phyloP scores from a whole-genome alignment of 306 rosid species.

The Quercus rubra region DNA sequence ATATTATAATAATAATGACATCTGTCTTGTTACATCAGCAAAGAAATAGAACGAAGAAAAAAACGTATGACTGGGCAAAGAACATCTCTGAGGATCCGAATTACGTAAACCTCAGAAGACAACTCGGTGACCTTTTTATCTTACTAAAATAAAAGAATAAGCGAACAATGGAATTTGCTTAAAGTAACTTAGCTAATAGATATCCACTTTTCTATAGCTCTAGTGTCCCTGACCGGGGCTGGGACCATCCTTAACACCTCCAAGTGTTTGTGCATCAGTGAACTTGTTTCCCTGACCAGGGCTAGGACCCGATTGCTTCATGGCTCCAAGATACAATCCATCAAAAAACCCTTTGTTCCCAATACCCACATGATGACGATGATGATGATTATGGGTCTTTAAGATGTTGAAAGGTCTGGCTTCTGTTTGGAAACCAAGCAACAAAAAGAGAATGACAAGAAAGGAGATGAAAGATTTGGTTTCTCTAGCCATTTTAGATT shows the following conservation, averaged over 20 bases:
- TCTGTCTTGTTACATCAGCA: too few relatives aligned
- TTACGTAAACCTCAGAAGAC: too few relatives aligned
- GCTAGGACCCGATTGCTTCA: conserved; percentile 18
- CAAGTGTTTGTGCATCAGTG: background rate
- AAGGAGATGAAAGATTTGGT: background rate
- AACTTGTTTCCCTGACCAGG: background rate
- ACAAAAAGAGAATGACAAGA: background rate
- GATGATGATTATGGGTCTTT: background rate
- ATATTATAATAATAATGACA: too few relatives aligned
- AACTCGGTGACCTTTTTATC: too few relatives aligned
- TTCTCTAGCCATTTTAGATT: background rate
- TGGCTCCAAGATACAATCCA: conserved; percentile 10
- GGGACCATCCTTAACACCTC: background rate
- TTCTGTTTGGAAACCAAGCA: background rate
- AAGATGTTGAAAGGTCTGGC: conserved; percentile 13
- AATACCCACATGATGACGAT: background rate
- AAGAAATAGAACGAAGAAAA: too few relatives aligned
- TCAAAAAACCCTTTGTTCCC: background rate
- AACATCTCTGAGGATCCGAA: too few relatives aligned
- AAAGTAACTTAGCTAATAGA: too few relatives aligned
- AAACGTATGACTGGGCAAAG: too few relatives aligned
- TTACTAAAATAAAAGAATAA: too few relatives aligned
- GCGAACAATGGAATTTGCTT: too few relatives aligned
- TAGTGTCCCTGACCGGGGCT: conserved; percentile 20
- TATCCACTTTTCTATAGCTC: background rate